Percentiles rank a stretch among this genome's conserved stretches.
Evolutionary conservation across 257 asterid genomes (phyloP).

Genomic region (Forsythia viridissima): DNA sequence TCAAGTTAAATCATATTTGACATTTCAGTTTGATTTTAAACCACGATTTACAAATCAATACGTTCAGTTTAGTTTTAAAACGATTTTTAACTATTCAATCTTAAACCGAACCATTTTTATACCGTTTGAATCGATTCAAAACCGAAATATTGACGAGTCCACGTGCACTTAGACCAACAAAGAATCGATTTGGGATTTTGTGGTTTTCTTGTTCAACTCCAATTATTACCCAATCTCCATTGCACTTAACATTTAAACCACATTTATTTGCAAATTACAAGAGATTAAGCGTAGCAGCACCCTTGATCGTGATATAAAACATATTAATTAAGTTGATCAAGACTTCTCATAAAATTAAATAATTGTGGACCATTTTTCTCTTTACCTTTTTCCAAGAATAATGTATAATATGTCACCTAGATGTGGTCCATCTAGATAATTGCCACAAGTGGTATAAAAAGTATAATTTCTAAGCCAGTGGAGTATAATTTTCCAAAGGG

Average conservation of each 20-base stretch:
- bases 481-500: not conserved
- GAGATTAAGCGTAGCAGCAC: not conserved
- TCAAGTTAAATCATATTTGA: too few species aligned
- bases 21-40: too few species aligned
- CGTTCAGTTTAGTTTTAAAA: too few species aligned
- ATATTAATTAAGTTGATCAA: not conserved
- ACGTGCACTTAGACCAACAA: too few species aligned
- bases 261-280: not conserved
- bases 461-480: not conserved
- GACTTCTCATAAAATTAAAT: not conserved
- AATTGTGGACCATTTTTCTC: not conserved
- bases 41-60: too few species aligned
- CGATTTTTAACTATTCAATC: too few species aligned
- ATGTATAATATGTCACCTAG: not conserved
- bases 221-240: not conserved
- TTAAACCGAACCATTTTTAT: too few species aligned
- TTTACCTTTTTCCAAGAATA: not conserved
- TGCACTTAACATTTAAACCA: not conserved
- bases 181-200: too few species aligned
- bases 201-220: too few species aligned
- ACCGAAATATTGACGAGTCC: too few species aligned
- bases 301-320: not conserved
- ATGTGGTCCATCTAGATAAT: not conserved
- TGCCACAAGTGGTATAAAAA: slow-evolving; percentile 1
- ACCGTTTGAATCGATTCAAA: too few species aligned